A percentile compares a stretch with the other conserved stretches of the same genome.
phyloP scores from a whole-genome alignment of 805 yeast genomes.

The Yueomyces sinensis region DNA sequence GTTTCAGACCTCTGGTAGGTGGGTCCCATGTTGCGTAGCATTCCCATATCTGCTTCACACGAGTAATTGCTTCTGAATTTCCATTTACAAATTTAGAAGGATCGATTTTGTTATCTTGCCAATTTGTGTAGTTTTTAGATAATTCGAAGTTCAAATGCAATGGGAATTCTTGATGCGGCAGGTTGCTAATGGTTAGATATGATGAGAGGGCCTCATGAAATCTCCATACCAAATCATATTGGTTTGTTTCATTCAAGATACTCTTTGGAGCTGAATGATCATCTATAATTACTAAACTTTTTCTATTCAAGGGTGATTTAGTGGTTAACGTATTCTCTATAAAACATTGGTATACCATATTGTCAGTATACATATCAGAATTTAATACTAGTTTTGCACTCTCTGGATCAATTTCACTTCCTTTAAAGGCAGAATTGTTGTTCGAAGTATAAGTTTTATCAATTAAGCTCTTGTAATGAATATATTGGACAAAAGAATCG shows the following conservation, averaged over 20 bases:
- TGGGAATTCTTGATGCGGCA: slow-evolving; percentile 14
- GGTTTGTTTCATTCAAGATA: slow-evolving; percentile 21
- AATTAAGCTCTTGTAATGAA: background rate
- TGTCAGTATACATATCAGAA: slow-evolving; percentile 18
- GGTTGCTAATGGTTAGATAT: slow-evolving; percentile 22
- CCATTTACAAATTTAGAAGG: slow-evolving; percentile 8
- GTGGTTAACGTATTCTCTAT: slow-evolving; percentile 17
- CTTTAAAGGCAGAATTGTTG: background rate
- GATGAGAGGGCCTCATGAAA: slow-evolving; percentile 27
- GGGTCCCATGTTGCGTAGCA: slow-evolving; percentile 22
- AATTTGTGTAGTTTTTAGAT: slow-evolving; percentile 6
- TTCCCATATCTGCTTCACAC: slow-evolving; percentile 17
- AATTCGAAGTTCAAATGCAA: slow-evolving; percentile 7
- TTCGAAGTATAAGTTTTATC: background rate
- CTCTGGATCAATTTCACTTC: background rate
- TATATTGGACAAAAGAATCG: background rate
- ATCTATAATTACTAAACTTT: slow-evolving; percentile 7
- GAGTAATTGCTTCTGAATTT: slow-evolving; percentile 11
- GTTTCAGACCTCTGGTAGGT: slow-evolving; percentile 21
- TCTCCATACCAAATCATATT: slow-evolving; percentile 31
- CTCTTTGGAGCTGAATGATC: slow-evolving; percentile 14
- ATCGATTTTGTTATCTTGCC: slow-evolving; percentile 5
- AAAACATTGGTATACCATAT: slow-evolving; percentile 14
- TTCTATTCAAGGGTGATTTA: slow-evolving; percentile 11
- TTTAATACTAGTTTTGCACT: background rate